These are phyloP conservation scores for Suhomyces ambrosiae DNA, from an alignment of 1,139 yeast species.

Conservation along the genomic window DNA sequence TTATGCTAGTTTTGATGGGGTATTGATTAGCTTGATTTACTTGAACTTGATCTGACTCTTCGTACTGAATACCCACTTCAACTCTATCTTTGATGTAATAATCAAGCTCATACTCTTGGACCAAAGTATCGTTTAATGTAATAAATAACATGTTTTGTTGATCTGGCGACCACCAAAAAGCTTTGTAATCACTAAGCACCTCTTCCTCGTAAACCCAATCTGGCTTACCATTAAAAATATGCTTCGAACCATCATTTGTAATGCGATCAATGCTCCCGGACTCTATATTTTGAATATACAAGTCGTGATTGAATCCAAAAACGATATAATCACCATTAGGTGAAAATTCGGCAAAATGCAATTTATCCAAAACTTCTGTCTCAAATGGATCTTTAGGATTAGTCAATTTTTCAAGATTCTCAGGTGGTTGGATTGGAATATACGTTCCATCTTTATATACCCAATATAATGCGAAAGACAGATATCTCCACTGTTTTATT, in stretches of 20 bases:
- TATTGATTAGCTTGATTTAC: constrained; percentile 46
- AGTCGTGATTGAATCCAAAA: constrained; percentile 64
- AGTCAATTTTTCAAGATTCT: constrained; percentile 17
- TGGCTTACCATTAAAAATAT: constrained; percentile 81
- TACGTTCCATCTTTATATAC: constrained; percentile 33
- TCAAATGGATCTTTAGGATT: constrained; percentile 15
- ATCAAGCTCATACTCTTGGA: constrained; percentile 65
- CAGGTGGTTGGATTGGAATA: constrained; percentile 41
- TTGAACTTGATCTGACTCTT: constrained; percentile 20
- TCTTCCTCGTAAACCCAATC: constrained; percentile 99
- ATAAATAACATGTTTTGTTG: constrained; percentile 66
- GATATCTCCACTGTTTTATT: constrained; percentile 67
- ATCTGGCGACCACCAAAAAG: constrained; percentile 89
- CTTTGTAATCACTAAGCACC: constrained; percentile 60
- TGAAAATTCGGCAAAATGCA: constrained; percentile 70
- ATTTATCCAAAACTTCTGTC: constrained; percentile 20
- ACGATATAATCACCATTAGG: constrained; percentile 70
- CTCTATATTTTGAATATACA: constrained; percentile 51
- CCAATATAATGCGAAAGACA: constrained; percentile 71
- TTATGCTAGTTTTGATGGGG: constrained; percentile 53
- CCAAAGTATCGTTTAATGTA: constrained; percentile 70
- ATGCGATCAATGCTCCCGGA: constrained; percentile 38
- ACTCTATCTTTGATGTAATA: constrained; percentile 51
- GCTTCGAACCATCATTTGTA: constrained; percentile 67
- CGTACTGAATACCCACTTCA: constrained; percentile 32